Evolutionary conservation across 352 stramenopile genomes (phyloP).

Genomic region (Phytophthora chlamydospora): DNA sequence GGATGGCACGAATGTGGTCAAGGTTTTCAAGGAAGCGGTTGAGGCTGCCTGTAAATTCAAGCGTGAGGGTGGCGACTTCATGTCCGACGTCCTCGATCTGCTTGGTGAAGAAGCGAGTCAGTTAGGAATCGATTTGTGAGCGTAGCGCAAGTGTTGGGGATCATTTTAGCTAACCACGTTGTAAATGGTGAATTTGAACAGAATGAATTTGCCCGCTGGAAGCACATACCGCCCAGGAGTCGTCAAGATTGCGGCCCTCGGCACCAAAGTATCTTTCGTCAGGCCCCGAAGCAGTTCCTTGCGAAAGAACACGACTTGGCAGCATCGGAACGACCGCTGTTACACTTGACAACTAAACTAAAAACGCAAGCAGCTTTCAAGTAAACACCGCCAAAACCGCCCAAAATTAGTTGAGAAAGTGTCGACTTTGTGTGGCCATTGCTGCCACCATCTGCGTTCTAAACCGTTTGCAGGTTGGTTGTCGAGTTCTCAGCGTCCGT

Average conservation of each 20-base stretch:
- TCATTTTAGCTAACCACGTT: conserved; percentile 3
- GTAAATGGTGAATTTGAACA: conserved; percentile 5
- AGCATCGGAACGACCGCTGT: too few relatives aligned
- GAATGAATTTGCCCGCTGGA: conserved; percentile 17
- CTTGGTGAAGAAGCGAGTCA: conserved; percentile 72
- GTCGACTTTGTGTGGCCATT: background rate
- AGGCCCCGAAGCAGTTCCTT: background rate
- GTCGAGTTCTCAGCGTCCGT: background rate
- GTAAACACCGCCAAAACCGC: background rate
- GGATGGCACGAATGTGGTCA: conserved; percentile 96
- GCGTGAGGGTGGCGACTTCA: conserved; percentile 91
- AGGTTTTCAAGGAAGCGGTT: conserved; percentile 93
- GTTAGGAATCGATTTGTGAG: conserved; percentile 6
- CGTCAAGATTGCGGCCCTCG: background rate
- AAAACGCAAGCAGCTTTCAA: background rate
- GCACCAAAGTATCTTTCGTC: background rate
- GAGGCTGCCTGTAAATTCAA: conserved; percentile 89
- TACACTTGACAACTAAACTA: background rate
- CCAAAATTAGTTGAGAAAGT: conserved; percentile 16
- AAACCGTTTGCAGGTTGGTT: background rate
- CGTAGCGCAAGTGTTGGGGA: background rate
- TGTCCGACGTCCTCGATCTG: conserved; percentile 92
- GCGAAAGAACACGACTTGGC: too few relatives aligned
- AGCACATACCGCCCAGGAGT: too few relatives aligned
- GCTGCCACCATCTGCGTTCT: too few relatives aligned